Evolutionary conservation across 768 basidiomycete genomes (phyloP), one percentile per base, ranked within the genome.

Genomic region (Ramaria sp.): DNA sequence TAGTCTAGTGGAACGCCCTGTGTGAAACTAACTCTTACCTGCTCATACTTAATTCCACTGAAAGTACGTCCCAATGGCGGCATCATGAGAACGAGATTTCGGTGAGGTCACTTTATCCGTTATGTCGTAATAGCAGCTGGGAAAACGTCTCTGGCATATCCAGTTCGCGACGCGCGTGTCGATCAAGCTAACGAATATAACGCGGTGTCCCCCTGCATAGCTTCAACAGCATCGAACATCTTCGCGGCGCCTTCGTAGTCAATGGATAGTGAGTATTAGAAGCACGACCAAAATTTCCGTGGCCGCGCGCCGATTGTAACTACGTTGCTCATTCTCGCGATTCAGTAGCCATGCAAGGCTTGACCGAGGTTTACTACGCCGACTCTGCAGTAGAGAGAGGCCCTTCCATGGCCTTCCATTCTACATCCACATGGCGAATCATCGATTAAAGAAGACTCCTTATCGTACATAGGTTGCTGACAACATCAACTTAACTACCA

Each of bases 151-250:
- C 53, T 4, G 76, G 67, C 60, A 72, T 73, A 13, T 73, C 70
- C 15, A 72, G 74, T 61, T 83, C 71, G 34, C 83, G 69, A 0
- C n/a, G n/a, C n/a, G n/a, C n/a, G 80, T 64, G 63, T 86, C 83
- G 17, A 82, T 68, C 1, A 79, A 78, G 19, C 82, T 83, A 34
- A 86, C 78, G 54, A 82, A 65, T 41, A 85, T 72, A 51, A 85
- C 64, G 53, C 80, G 67, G 34, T 77, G n/a, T 62, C 54, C 1
- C 72, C 72, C 46, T 75, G 62, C 2, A 81, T 70, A 0, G 47
- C 68, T 64, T 85, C 84, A 52, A 87, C 71, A 0, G 83, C 84
- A 63, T 86, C 84, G 62, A 81, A 86, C 1, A 84, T 76, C 67
- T 86, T 86, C 38, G 87, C 60, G 0, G 83, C 82, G 9, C 83